Percentiles rank a stretch among this genome's conserved stretches.
Evolutionary conservation across 192 early-diverging fungal genomes (phyloP).

Genomic region (Spizellomyces punctatus): DNA sequence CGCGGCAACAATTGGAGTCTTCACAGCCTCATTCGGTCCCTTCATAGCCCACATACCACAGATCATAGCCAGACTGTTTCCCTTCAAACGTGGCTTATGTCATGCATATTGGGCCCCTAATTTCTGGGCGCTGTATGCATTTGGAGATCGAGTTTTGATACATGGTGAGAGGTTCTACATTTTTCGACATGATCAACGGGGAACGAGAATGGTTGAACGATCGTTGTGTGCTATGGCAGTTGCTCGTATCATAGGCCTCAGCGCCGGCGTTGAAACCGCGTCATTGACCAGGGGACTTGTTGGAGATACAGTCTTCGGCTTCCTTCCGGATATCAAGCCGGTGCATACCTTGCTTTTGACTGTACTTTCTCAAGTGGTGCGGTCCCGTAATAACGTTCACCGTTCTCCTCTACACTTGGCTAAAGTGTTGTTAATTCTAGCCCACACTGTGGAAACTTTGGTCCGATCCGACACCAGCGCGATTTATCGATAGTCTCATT

Average conservation of each 20-base stretch:
- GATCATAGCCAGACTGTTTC: conserved; percentile 82
- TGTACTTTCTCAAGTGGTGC: conserved; percentile 67
- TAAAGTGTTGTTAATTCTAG: conserved; percentile 16
- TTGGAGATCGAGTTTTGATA: conserved; percentile 74
- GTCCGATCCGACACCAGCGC: conserved; percentile 51
- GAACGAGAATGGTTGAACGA: no score
- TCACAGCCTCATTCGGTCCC: conserved; percentile 81
- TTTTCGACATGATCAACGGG: not conserved
- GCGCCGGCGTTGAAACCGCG: not conserved
- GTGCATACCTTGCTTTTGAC: conserved; percentile 74
- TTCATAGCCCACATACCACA: conserved; percentile 79
- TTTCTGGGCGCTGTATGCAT: conserved; percentile 93
- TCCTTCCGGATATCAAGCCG: conserved; percentile 76
- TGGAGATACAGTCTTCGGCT: conserved; percentile 81
- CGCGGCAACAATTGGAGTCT: conserved; percentile 61
- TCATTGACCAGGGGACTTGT: conserved; percentile 87
- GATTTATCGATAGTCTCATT: conserved; percentile 74
- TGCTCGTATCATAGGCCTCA: no score
- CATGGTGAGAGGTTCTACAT: not conserved
- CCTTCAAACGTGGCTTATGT: conserved; percentile 94
- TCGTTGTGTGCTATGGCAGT: no score
- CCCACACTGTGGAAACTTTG: conserved; percentile 63
- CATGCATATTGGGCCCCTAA: conserved; percentile 99
- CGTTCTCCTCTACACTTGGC: not conserved
- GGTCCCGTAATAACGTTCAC: not conserved